phyloP scores from a whole-genome alignment of 306 rosid species.

The Citrullus mucosospermus region DNA sequence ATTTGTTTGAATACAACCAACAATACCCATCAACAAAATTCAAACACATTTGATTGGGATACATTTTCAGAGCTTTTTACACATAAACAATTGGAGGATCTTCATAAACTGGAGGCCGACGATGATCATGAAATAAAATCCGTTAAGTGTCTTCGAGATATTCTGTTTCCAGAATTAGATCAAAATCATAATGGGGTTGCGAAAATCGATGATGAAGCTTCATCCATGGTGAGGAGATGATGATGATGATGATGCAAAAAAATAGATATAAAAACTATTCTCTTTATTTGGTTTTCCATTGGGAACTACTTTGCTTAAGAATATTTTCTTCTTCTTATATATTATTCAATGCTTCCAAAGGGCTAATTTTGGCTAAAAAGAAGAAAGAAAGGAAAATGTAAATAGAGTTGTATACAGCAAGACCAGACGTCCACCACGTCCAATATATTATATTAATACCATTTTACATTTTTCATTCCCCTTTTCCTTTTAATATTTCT shows the following conservation, averaged over 20 bases:
- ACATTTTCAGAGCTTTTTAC: conserved; percentile 22
- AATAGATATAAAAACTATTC: not conserved
- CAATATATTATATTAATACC: not conserved
- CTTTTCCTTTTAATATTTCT: too few species aligned
- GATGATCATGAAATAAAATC: conserved; percentile 12
- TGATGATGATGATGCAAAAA: not conserved
- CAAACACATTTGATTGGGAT: conserved; percentile 28
- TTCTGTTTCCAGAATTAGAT: conserved; percentile 20
- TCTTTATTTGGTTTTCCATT: not conserved
- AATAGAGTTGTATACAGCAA: conserved; percentile 3
- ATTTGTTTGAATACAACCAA: conserved; percentile 55
- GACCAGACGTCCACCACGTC: not conserved
- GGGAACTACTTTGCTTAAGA: not conserved
- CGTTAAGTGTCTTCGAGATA: conserved; percentile 17
- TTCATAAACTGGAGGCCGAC: not conserved
- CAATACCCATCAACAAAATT: not conserved
- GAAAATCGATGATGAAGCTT: not conserved
- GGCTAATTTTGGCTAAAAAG: not conserved
- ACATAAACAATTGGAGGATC: not conserved
- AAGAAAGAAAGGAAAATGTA: not conserved
- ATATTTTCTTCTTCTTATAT: not conserved
- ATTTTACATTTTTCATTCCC: too few species aligned
- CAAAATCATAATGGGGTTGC: not conserved
- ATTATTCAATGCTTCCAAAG: not conserved
- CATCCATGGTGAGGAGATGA: not conserved